phyloP scores from a whole-genome alignment of 1,284 basidiomycete species.

The Malassezia nana region DNA sequence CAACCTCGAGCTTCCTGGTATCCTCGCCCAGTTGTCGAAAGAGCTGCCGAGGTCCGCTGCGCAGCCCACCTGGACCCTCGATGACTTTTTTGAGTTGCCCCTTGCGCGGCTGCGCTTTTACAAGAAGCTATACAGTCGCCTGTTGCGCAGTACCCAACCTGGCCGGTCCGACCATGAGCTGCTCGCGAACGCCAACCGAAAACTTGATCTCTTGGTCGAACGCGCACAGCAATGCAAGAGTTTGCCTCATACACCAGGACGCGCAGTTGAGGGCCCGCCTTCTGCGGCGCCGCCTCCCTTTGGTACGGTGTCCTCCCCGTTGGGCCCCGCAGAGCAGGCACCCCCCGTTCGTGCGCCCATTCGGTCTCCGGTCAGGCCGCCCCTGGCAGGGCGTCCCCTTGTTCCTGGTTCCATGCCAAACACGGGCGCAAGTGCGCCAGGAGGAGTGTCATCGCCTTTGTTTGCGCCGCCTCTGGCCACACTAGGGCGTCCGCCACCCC shows the following conservation, averaged over 20 bases:
- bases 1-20: conserved; percentile 62
- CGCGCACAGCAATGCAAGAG: conserved; percentile 51
- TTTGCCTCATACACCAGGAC: no score
- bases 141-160: conserved; percentile 76
- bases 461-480: background rate
- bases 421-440: no score
- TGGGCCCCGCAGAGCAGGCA: no score
- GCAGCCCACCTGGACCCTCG: conserved; percentile 63
- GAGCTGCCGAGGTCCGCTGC: conserved; percentile 20
- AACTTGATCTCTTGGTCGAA: conserved; percentile 64
- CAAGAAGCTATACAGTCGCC: conserved; percentile 74
- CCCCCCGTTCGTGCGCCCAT: no score
- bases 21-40: conserved; percentile 63
- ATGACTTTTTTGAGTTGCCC: conserved; percentile 75
- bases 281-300: background rate
- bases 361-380: no score
- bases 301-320: no score
- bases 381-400: no score
- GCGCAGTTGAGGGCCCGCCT: conserved; percentile 11
- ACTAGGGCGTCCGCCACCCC: background rate
- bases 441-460: no score
- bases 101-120: conserved; percentile 79
- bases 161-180: conserved; percentile 79
- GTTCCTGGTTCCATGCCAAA: no score
- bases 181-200: conserved; percentile 68